These are phyloP conservation scores for Rutidosis leptorrhynchoides DNA, from an alignment of 129 eudicot genomes.

Conservation along the genomic window DNA sequence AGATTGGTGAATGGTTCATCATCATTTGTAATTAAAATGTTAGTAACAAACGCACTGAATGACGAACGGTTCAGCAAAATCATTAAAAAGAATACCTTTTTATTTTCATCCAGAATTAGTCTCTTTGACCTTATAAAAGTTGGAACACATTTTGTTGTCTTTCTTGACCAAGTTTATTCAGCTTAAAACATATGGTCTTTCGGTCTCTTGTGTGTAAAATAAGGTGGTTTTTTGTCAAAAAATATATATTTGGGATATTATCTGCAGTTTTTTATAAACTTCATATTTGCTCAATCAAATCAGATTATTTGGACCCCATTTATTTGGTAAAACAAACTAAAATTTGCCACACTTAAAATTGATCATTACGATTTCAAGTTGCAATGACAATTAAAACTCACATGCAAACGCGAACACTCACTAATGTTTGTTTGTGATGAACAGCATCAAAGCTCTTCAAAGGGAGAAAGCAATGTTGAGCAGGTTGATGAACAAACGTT, in stretches of 20 bases:
- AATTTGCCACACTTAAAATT: not conserved
- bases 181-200: not conserved
- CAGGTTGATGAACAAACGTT: slow-evolving; percentile 71
- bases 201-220: too few species aligned
- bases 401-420: not conserved
- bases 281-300: not conserved
- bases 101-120: too few species aligned
- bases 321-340: not conserved
- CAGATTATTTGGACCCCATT: not conserved
- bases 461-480: slow-evolving; percentile 84
- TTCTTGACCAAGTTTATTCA: too few species aligned
- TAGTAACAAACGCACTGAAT: too few species aligned
- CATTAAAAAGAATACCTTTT: not conserved
- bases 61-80: too few species aligned
- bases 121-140: not conserved
- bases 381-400: not conserved
- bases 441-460: slow-evolving; percentile 78
- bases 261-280: not conserved
- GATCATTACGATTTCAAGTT: not conserved
- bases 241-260: too few species aligned
- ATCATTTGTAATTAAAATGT: too few species aligned
- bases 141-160: not conserved
- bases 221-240: too few species aligned
- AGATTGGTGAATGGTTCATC: too few species aligned
- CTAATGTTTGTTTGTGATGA: slow-evolving; percentile 5